These are phyloP conservation scores for Aspergillus cavernicola DNA, from an alignment of 495 filamentous ascomycete genomes.

Conservation along the genomic window DNA sequence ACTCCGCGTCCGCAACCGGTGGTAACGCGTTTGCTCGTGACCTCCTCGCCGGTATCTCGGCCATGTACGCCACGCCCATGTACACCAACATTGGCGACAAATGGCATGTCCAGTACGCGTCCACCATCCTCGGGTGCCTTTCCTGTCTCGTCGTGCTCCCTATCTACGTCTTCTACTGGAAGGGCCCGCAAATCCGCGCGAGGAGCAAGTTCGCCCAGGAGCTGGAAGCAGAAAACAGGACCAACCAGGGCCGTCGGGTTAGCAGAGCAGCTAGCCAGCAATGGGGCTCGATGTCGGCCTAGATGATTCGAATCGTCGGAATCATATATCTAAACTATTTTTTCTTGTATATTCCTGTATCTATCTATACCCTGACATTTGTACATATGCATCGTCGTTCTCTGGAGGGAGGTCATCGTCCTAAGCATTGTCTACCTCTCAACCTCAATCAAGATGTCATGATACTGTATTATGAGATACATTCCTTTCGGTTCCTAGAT, in stretches of 20 bases:
- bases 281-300: too few relatives aligned
- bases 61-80: slow-evolving; percentile 42
- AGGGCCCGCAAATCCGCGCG: slow-evolving; percentile 42
- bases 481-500: too few relatives aligned
- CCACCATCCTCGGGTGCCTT: slow-evolving; percentile 41
- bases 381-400: too few relatives aligned
- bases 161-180: slow-evolving; percentile 50
- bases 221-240: slow-evolving; percentile 24
- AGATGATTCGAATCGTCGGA: too few relatives aligned
- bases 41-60: slow-evolving; percentile 43
- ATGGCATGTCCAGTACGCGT: slow-evolving; percentile 40
- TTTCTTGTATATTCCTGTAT: too few relatives aligned
- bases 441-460: too few relatives aligned
- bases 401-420: too few relatives aligned
- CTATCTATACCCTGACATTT: too few relatives aligned
- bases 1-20: slow-evolving; percentile 71
- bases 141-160: slow-evolving; percentile 42
- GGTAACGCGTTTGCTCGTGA: slow-evolving; percentile 54
- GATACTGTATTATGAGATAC: too few relatives aligned
- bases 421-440: too few relatives aligned
- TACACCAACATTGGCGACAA: slow-evolving; percentile 37
- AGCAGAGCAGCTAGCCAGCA: slow-evolving; percentile 12
- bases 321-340: too few relatives aligned
- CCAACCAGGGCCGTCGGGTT: slow-evolving; percentile 28
- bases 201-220: slow-evolving; percentile 45